Base-by-base conservation (phyloP, 768 basidiomycete genomes). In the Kwoniella sp. region DNA sequence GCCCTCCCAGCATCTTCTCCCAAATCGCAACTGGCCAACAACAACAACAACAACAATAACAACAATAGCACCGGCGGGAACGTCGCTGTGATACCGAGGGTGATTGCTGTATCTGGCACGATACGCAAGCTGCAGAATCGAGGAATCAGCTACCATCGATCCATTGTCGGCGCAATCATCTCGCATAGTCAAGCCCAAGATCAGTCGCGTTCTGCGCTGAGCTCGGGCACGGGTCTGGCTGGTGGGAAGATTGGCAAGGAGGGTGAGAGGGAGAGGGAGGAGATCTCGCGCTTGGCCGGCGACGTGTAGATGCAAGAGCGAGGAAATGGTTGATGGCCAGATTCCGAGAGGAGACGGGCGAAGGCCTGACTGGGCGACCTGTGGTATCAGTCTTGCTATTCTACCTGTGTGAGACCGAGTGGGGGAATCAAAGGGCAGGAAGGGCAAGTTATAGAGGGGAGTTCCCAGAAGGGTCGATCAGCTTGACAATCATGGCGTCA, bases 81-180 rank as follows among this genome's bases (percentile, higher is more conserved):
- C 3, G 17, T 45, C 4, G 83, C 82, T 22, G 85, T 86, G 60
- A 85, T 93, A 26, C 92, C 92, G 0, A 85, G 90, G 66, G 88
- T 94, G 4, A 82, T 93, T 0, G 91, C 90, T 71, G 82, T 92
- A 15, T 91, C 91, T 55, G 92, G 93, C 0, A 94, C 92, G 0
- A 90, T 94, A 62, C 92, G 89, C 79, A 91, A 94, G 54, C 86
- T 86, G 0, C 92, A 93, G 60, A 76, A 74, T 52, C 57, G 58
- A 8, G 73, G 70, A 2, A 70, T 73, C 30, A 65, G 59, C 8
- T 74, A 78, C 64, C 76, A 78, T 61, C 61, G 76, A 17, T 25
- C 48, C 13, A 61, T 75, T 9, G 67, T 71, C 1, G 76, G 48
- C 34, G 69, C 2, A 26, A 23, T 55, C n/a, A 51, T 63, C 25